phyloP scores from a whole-genome alignment of 192 early-diverging fungal genomes.

The Chytriomyces sp. region DNA sequence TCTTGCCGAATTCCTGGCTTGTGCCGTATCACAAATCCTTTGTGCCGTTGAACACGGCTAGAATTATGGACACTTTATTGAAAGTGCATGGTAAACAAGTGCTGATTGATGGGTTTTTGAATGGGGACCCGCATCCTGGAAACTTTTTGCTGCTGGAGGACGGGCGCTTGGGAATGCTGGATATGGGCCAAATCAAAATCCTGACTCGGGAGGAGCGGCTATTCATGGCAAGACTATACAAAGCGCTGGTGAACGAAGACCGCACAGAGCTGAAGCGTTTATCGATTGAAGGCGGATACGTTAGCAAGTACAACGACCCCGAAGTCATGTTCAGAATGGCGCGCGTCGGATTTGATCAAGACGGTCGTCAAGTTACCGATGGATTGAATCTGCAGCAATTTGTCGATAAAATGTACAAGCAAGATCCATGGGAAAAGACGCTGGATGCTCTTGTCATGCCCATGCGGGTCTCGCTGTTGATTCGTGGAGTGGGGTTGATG shows the following conservation, averaged over 20 bases:
- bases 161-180: slow-evolving; percentile 42
- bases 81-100: slow-evolving; percentile 43
- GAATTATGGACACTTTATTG: slow-evolving; percentile 38
- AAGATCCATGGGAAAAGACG: slow-evolving; percentile 37
- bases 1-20: neutral
- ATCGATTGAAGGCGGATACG: slow-evolving; percentile 21
- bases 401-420: slow-evolving; percentile 33
- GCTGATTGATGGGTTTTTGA: slow-evolving; percentile 44
- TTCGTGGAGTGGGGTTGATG: slow-evolving; percentile 41
- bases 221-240: slow-evolving; percentile 26
- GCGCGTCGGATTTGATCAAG: slow-evolving; percentile 33
- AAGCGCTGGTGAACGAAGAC: slow-evolving; percentile 27
- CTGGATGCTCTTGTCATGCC: slow-evolving; percentile 36
- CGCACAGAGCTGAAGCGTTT: neutral
- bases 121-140: slow-evolving; percentile 46
- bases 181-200: slow-evolving; percentile 45
- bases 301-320: slow-evolving; percentile 32
- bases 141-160: slow-evolving; percentile 41
- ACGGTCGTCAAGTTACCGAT: slow-evolving; percentile 40
- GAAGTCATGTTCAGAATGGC: slow-evolving; percentile 38
- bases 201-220: slow-evolving; percentile 28
- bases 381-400: slow-evolving; percentile 42
- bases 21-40: slow-evolving; percentile 17
- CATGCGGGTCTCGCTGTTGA: slow-evolving; percentile 30
- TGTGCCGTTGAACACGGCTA: slow-evolving; percentile 28